These are phyloP conservation scores for Sparassis latifolia DNA, from an alignment of 1,284 basidiomycete genomes.

Conservation along the genomic window DNA sequence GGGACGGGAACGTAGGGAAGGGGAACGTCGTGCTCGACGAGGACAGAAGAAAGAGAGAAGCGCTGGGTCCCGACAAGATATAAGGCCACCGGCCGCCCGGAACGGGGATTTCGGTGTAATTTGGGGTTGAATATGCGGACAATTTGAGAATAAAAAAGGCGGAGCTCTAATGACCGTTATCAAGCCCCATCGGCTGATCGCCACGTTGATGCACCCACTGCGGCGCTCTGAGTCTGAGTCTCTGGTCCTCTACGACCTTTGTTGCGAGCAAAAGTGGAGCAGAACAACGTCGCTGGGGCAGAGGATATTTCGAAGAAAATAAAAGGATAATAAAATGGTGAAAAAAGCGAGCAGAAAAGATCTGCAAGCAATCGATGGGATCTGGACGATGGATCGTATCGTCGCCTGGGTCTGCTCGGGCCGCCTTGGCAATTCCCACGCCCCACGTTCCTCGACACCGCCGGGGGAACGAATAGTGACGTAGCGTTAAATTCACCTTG, in stretches of 20 bases:
- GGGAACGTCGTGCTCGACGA: slow-evolving; percentile 25
- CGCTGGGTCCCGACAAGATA: slow-evolving; percentile 25
- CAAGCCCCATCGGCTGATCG: slow-evolving; percentile 7
- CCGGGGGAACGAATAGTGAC: slow-evolving; percentile 21
- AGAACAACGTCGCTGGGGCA: too few relatives aligned
- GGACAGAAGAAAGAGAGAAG: slow-evolving; percentile 28
- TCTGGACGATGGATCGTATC: not conserved
- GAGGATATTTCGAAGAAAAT: too few relatives aligned
- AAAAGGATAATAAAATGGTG: not conserved
- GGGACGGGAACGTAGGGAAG: slow-evolving; percentile 21
- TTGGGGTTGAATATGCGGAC: slow-evolving; percentile 14
- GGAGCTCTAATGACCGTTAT: slow-evolving; percentile 13
- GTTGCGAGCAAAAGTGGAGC: too few relatives aligned
- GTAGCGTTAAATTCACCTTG: slow-evolving; percentile 6
- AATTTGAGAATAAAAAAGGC: slow-evolving; percentile 10
- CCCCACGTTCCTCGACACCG: slow-evolving; percentile 55
- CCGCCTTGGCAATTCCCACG: slow-evolving; percentile 31
- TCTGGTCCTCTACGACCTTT: too few relatives aligned
- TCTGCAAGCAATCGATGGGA: not conserved
- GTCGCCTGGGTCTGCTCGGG: not conserved
- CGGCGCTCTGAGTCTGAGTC: too few relatives aligned
- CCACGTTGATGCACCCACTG: not conserved
- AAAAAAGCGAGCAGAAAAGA: not conserved
- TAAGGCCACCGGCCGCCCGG: slow-evolving; percentile 26
- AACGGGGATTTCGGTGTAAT: slow-evolving; percentile 1